Conservation (phyloP, 2,329 filamentous ascomycete species). For the Hypoxylon sp. region DNA sequence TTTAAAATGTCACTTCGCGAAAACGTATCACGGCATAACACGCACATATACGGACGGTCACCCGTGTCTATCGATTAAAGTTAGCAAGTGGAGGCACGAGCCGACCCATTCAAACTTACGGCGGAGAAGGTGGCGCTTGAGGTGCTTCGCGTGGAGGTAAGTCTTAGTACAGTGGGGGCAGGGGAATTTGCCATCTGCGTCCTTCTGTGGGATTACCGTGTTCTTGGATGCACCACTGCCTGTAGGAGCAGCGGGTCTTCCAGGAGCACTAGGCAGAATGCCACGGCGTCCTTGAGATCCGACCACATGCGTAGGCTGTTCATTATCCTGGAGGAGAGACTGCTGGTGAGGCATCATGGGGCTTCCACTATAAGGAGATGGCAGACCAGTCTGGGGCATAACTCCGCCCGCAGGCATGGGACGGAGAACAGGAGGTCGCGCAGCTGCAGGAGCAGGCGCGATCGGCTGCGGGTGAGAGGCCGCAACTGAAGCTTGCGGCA, state of each 20-base stretch:
- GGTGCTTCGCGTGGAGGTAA: constrained; percentile 95
- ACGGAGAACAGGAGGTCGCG: constrained; percentile 73
- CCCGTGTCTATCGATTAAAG: constrained; percentile 80
- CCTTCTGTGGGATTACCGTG: constrained; percentile 90
- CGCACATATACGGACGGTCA: constrained; percentile 98
- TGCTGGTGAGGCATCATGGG: constrained; percentile 69
- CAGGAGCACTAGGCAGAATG: constrained; percentile 91
- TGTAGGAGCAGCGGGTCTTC: constrained; percentile 82
- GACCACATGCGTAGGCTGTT: constrained; percentile 89
- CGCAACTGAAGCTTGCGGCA: constrained; percentile 76
- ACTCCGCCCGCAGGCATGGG: constrained; percentile 80
- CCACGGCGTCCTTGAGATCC: constrained; percentile 94
- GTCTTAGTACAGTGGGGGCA: constrained; percentile 99
- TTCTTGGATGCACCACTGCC: constrained; percentile 81
- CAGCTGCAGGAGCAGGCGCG: constrained; percentile 76
- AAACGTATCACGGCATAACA: constrained; percentile 97
- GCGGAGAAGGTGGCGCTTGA: constrained; percentile 95
- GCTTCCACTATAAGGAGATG: constrained; percentile 72
- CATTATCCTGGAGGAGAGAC: constrained; percentile 69
- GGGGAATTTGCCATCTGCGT: constrained; percentile 97
- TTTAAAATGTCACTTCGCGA: constrained; percentile 98
- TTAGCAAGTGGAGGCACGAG: constrained; percentile 38
- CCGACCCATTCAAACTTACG: constrained; percentile 75
- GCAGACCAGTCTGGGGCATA: constrained; percentile 70
- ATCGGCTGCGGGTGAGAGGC: constrained; percentile 82